These are phyloP conservation scores for Chalaropsis thielavioides DNA, from an alignment of 2,329 filamentous ascomycete species.

Conservation along the genomic window DNA sequence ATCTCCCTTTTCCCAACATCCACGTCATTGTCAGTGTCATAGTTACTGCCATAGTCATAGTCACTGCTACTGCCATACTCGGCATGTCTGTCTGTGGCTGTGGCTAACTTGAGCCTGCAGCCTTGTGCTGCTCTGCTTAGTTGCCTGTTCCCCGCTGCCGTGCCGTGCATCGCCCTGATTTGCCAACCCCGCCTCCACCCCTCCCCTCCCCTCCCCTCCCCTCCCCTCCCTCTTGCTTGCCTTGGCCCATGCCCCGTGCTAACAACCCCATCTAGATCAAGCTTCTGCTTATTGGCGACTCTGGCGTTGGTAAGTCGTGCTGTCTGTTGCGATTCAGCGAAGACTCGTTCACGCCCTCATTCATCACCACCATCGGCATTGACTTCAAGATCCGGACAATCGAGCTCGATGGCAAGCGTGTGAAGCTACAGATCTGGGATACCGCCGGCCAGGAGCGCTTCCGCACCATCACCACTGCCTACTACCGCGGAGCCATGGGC, in stretches of 20 bases:
- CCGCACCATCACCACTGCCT: slow-evolving; percentile 95
- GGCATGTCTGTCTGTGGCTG: not conserved
- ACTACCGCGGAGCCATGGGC: slow-evolving; percentile 97
- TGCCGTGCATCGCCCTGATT: not conserved
- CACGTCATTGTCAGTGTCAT: not conserved
- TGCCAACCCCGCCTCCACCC: not conserved
- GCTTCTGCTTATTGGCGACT: slow-evolving; percentile 90
- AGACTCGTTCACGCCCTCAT: slow-evolving; percentile 92
- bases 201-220: no score
- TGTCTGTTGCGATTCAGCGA: slow-evolving; percentile 93
- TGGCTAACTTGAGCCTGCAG: not conserved
- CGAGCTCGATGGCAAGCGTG: slow-evolving; percentile 94
- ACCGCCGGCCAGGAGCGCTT: slow-evolving; percentile 97
- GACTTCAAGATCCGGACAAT: slow-evolving; percentile 99
- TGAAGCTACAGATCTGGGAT: slow-evolving; percentile 99
- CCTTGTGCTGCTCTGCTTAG: not conserved
- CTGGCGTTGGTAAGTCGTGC: slow-evolving; percentile 92
- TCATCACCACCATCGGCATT: slow-evolving; percentile 98
- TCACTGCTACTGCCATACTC: no score
- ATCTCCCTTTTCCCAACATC: not conserved
- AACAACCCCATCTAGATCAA: slow-evolving; percentile 55
- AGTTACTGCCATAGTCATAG: no score
- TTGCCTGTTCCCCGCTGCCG: not conserved
- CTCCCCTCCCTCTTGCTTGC: no score
- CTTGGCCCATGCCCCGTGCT: not conserved